Percentiles rank a stretch among this genome's conserved stretches.
phyloP scores from a whole-genome alignment of 208 protist genomes.

The Strigomonas galati region DNA sequence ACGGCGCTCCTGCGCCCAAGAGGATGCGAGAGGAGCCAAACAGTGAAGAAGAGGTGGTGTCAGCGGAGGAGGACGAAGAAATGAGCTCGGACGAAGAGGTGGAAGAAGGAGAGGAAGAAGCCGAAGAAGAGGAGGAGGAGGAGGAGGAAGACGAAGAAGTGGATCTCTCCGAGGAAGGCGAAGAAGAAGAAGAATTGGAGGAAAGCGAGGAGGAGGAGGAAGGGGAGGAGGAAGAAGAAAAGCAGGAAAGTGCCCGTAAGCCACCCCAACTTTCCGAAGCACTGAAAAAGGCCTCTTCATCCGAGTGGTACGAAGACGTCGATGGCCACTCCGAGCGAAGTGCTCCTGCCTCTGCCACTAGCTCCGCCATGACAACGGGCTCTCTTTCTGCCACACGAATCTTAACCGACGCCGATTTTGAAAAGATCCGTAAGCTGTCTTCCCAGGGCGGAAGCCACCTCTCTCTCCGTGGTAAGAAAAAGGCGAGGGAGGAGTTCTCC shows the following conservation, averaged over 20 bases:
- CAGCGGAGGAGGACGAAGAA: slow-evolving; percentile 14
- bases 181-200: slow-evolving; percentile 28
- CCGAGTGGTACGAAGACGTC: slow-evolving; percentile 76
- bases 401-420: slow-evolving; percentile 82
- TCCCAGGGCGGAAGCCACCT: slow-evolving; percentile 64
- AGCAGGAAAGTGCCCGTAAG: neutral
- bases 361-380: slow-evolving; percentile 29
- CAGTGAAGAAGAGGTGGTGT: slow-evolving; percentile 1
- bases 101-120: slow-evolving; percentile 22
- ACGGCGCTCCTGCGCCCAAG: neutral
- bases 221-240: slow-evolving; percentile 27
- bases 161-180: slow-evolving; percentile 25
- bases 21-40: neutral
- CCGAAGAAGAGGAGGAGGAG: slow-evolving; percentile 32
- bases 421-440: slow-evolving; percentile 76
- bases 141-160: slow-evolving; percentile 34
- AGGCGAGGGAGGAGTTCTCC: slow-evolving; percentile 47
- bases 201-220: slow-evolving; percentile 29
- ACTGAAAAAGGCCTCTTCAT: no score
- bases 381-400: slow-evolving; percentile 58
- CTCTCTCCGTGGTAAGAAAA: slow-evolving; percentile 70
- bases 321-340: slow-evolving; percentile 16
- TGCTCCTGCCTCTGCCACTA: slow-evolving; percentile 26
- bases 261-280: slow-evolving; percentile 10
- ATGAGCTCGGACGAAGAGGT: slow-evolving; percentile 19